Percentiles rank a stretch among this genome's conserved stretches.
Evolutionary conservation across 495 filamentous ascomycete species (phyloP).

Genomic region (Venustampulla echinocandica): DNA sequence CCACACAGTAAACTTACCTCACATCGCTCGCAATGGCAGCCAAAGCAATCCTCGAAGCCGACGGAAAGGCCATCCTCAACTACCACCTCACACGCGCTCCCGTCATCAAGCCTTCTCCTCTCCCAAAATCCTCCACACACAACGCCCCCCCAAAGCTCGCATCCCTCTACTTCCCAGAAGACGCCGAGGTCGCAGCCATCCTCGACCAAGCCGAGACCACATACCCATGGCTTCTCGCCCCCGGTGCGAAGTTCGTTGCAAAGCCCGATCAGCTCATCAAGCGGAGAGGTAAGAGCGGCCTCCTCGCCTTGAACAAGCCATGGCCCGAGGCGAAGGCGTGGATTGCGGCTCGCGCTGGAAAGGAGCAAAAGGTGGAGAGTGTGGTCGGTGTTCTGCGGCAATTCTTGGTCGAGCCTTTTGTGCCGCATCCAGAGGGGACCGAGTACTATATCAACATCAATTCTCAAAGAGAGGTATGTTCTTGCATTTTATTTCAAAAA

Average conservation of each 20-base stretch:
- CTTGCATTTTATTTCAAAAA: not conserved
- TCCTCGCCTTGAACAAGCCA: constrained; percentile 92
- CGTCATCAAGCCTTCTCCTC: constrained; percentile 94
- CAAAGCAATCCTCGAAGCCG: constrained; percentile 96
- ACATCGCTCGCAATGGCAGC: constrained; percentile 69
- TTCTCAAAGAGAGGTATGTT: constrained; percentile 78
- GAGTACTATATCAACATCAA: constrained; percentile 99
- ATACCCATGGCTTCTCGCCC: constrained; percentile 85
- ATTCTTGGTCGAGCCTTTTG: constrained; percentile 98
- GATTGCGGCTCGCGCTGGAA: constrained; percentile 86
- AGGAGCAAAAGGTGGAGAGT: constrained; percentile 86
- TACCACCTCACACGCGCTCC: constrained; percentile 98
- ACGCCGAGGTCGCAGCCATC: constrained; percentile 69
- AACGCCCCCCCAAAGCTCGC: constrained; percentile 87
- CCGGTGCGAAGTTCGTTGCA: constrained; percentile 86
- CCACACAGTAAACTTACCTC: constrained; percentile 16
- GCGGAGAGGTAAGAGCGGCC: constrained; percentile 95
- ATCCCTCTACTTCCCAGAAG: constrained; percentile 87
- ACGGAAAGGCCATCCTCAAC: constrained; percentile 99
- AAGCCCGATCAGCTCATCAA: constrained; percentile 99
- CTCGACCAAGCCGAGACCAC: constrained; percentile 91
- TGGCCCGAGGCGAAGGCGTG: constrained; percentile 89
- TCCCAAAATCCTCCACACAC: constrained; percentile 76
- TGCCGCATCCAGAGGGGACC: constrained; percentile 83
- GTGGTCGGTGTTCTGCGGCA: constrained; percentile 79